These are phyloP conservation scores for Syncephalastrum racemosum DNA, from an alignment of 371 early-diverging fungal genomes.

Conservation along the genomic window DNA sequence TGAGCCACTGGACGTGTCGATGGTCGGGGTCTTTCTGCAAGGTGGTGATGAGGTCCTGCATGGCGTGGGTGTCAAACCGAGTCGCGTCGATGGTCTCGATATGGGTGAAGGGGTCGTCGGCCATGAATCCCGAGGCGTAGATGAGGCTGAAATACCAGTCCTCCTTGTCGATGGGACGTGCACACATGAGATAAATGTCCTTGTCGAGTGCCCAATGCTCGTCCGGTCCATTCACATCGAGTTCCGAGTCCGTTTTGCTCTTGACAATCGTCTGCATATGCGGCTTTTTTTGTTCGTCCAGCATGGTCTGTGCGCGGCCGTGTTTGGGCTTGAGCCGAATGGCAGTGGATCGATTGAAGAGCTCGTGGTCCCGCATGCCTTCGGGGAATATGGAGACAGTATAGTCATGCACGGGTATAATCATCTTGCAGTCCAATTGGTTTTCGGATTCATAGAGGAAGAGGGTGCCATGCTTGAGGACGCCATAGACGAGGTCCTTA, in stretches of 20 bases:
- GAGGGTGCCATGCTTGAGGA: conserved; percentile 76
- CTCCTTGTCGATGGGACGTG: conserved; percentile 77
- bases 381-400: conserved; percentile 64
- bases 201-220: conserved; percentile 20
- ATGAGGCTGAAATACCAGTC: conserved; percentile 80
- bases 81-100: conserved; percentile 45
- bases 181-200: conserved; percentile 49
- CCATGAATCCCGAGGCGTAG: conserved; percentile 38
- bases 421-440: conserved; percentile 69
- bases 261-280: neutral
- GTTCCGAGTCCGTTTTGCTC: conserved; percentile 13
- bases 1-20: conserved; percentile 77
- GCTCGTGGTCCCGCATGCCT: conserved; percentile 51
- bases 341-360: conserved; percentile 52
- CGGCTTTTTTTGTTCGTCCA: neutral
- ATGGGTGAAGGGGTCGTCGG: conserved; percentile 22
- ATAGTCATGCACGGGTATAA: conserved; percentile 70
- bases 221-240: conserved; percentile 5
- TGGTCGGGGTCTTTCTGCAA: conserved; percentile 58
- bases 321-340: conserved; percentile 45
- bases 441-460: conserved; percentile 81
- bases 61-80: conserved; percentile 48
- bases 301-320: neutral
- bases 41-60: conserved; percentile 45
- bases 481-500: conserved; percentile 60